These are phyloP conservation scores for Pichia gijzeniarum DNA, from an alignment of 805 yeast genomes.

Conservation along the genomic window DNA sequence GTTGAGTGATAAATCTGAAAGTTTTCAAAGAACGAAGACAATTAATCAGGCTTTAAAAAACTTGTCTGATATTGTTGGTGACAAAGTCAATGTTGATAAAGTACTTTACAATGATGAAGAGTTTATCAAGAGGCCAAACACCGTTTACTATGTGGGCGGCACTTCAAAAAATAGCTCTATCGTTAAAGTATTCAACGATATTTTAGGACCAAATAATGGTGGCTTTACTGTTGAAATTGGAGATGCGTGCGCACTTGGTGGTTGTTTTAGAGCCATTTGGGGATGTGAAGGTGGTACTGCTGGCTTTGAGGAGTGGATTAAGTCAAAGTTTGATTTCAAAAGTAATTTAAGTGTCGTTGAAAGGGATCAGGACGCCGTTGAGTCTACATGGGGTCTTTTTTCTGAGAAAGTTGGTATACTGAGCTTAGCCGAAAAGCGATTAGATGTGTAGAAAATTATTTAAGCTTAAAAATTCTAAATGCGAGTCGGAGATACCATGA, in stretches of 20 bases:
- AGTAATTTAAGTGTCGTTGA: conserved; percentile 34
- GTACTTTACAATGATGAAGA: conserved; percentile 38
- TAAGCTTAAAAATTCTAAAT: not conserved
- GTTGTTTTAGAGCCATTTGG: conserved; percentile 84
- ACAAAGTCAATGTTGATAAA: conserved; percentile 35
- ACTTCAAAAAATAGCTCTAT: conserved; percentile 69
- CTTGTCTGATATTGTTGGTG: conserved; percentile 12
- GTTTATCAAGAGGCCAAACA: conserved; percentile 51
- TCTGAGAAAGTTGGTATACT: conserved; percentile 48
- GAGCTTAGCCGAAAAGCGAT: conserved; percentile 36
- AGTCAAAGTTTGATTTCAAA: conserved; percentile 42
- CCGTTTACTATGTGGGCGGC: conserved; percentile 82
- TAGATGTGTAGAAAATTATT: not conserved
- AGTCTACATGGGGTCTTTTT: conserved; percentile 40
- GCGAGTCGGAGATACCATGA: conserved; percentile 6
- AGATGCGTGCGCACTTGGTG: conserved; percentile 90
- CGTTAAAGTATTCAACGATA: conserved; percentile 59
- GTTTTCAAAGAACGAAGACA: conserved; percentile 1
- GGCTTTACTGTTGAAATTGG: conserved; percentile 68
- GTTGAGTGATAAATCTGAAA: conserved; percentile 30
- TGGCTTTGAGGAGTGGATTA: conserved; percentile 41
- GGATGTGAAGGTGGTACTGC: conserved; percentile 25
- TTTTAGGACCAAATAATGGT: conserved; percentile 61
- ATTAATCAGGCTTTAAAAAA: not conserved
- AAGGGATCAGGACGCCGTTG: conserved; percentile 30